Evolutionary conservation across 495 filamentous ascomycete species (phyloP).

Genomic region (Podospora tetraspora): DNA sequence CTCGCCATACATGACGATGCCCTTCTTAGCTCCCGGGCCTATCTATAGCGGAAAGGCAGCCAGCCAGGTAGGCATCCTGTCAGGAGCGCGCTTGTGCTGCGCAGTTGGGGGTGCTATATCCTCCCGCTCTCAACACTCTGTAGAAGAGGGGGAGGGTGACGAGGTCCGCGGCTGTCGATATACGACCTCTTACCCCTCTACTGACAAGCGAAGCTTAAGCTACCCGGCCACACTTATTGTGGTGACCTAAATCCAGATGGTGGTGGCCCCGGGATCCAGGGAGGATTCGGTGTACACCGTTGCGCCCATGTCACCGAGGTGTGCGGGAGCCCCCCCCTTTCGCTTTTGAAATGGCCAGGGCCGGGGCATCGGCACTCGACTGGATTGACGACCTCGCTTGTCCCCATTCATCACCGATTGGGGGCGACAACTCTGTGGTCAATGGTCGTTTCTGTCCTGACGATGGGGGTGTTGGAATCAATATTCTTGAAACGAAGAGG

Average conservation of each 20-base stretch:
- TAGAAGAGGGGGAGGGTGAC: background rate
- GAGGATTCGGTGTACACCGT: background rate
- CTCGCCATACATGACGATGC: background rate
- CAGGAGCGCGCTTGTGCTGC: background rate
- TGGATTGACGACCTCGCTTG: background rate
- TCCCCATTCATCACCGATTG: conserved; percentile 13
- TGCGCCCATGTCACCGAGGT: background rate
- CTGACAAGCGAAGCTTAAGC: background rate
- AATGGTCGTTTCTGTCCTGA: background rate
- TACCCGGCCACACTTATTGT: background rate
- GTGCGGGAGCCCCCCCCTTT: background rate
- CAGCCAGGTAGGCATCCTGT: background rate
- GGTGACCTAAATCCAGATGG: background rate
- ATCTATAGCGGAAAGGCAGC: background rate
- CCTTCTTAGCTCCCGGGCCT: background rate
- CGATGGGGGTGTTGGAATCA: background rate
- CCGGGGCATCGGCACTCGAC: background rate
- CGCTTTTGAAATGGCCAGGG: background rate
- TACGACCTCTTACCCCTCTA: background rate
- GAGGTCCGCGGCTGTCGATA: background rate
- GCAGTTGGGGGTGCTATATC: background rate
- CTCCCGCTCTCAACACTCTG: background rate
- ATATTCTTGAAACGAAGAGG: background rate
- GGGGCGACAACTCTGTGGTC: background rate
- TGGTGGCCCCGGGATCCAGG: background rate